Base-by-base conservation (phyloP, 2,329 filamentous ascomycete genomes). In the Xylariales sp. region DNA sequence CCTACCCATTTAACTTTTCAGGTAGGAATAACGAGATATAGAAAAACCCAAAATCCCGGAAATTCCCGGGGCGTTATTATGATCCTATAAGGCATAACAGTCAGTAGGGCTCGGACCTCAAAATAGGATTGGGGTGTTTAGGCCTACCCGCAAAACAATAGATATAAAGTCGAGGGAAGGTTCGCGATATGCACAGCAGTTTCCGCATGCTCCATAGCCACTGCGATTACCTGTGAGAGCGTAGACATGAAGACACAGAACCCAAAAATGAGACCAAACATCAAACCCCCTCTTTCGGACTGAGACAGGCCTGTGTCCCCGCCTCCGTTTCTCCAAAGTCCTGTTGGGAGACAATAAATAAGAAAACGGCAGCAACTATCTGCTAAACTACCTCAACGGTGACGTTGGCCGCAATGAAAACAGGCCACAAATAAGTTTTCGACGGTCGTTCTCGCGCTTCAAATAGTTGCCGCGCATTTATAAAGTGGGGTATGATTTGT, bases 401-500 rank as follows among this genome's bases (percentile, higher is more conserved):
- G 69, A 97, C 90, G 77, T 94, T 92, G 62, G 90, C 87, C 14
- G 93, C 81, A 83, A 96, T 91, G 76, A 96, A 97, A 1, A 92
- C 88, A 75, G 90, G 88, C 93, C 93, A 97, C 49, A 87, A 89
- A 80, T 97, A 97, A 0, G 91, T 88, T 81, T 93, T 93, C 57
- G 90, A 91, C 0, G 91, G 91, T 2, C 92, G 87, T 80, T 96
- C 93, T 43, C 92, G 91, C 32, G 90, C 91, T 80, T 96, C 93
- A 79, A 95, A 96, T 0, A 96, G 82, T 5, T 89, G 87, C 53
- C 93, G 90, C 74, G 94, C 91, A 32, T 90, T 89, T 71, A 94
- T 89, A 71, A 97, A 94, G 71, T 92, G 90, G 0, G 92, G 92
- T 90, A 95, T 93, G 43, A 91, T 90, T 74, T 93, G 91, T 76